Evolutionary conservation across 129 eudicot species (phyloP), one percentile per base, ranked within the genome.

Genomic region (Lactuca sativa): DNA sequence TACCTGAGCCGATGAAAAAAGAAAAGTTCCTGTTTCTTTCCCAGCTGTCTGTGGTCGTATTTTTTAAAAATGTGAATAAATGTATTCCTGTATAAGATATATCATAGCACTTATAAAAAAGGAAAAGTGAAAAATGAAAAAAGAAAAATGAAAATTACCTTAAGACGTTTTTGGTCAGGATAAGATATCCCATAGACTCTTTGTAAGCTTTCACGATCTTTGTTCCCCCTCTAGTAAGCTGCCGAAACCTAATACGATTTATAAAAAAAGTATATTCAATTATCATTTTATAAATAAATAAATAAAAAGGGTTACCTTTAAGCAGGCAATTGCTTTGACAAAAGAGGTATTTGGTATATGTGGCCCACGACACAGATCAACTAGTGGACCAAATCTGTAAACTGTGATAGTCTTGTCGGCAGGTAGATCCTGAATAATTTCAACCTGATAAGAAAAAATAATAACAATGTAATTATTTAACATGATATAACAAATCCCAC

Each of bases 321-420:
- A 76, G 76, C 97, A 95, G 59, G 81, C 69, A 75, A 95, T 78
- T 56, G 97, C 97, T 77, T 95, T 95, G 16, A 85, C 97, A 83
- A 90, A 95, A 60, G 97, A 82, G 4, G 97, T 95, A 76, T 90
- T 87, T 54, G 97, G 97, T 67, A 95, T 95, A 78, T 95, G 99
- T 6, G 99, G 99, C 13, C 99, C 99, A 78, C 99, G 97, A 52
- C 99, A 95, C 65, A 93, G 68, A 77, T 95, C 99, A 72, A 95
- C 97, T 76, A 95, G 82, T 4, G 99, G 95, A 16, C 97, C 99
- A 90, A 97, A 95, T 72, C 97, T 85, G 73, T 95, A 95, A 58
- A 95, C 99, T 0, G 99, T 95, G 70, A 95, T 90, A 43, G 95
- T 84, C 64, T 95, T 85, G 77, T 90, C 99, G 66, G 76, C 96